Evolutionary conservation across 2,329 filamentous ascomycete species (phyloP), one percentile per base, ranked within the genome.

Genomic region (Phaeoacremonium minimum): DNA sequence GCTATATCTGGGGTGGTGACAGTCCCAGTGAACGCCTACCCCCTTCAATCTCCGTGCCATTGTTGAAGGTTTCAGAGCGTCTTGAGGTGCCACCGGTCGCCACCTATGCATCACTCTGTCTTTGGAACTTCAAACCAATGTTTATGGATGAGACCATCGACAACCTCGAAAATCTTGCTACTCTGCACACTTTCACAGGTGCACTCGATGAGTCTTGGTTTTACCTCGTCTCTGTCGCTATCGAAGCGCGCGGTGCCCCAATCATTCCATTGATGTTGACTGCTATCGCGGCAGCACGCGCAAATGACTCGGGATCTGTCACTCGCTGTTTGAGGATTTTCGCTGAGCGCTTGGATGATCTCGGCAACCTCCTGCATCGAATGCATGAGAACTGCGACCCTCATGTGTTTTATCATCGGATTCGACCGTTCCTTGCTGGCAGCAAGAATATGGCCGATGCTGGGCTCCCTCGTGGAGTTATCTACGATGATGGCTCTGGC

Each of bases 151-250:
- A 96, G 59, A 75, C 77, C 22, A 79, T 93, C 39, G 87, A 94
- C 53, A 80, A 80, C 45, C 73, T 97, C 31, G 83, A 93, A 53
- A 97, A 98, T 51, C 74, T 98, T 38, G 82, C 87, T 28, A 93
- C 87, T 3, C 72, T 97, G 42, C 80, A 82, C 52, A 96, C 93
- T 13, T 94, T 96, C 55, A 97, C 93, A 13, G 93, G 93, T 34
- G 90, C 89, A 7, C 71, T 95, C 37, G 93, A 98, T 56, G 93
- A 98, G 65, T 95, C 93, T 44, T 98, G 93, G 93, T 98, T 98
- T 58, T 98, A 97, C 58, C 73, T 98, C 11, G 80, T 97, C 35
- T 96, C 89, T 1, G 87, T 96, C 4, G 93, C 91, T 44, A 96
- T 98, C 46, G 93, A 98, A 64, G 89, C 90, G 37, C 83, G 88